Evolutionary conservation across 108 stramenopile species (phyloP).

Genomic region (Conticribra weissflogii): DNA sequence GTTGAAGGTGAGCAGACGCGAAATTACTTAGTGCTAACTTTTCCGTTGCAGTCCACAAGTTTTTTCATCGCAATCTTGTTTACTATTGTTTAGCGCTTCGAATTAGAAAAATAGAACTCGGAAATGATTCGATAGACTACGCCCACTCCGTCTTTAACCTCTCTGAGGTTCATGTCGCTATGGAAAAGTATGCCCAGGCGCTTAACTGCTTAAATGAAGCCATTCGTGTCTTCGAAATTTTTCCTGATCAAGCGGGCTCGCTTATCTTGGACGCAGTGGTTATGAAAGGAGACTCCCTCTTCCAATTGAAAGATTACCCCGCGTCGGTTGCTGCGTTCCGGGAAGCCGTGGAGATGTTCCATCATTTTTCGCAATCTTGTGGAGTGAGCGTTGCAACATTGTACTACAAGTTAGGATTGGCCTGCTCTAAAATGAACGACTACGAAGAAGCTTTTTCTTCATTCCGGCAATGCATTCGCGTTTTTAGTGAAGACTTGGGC

Average conservation of each 20-base stretch:
- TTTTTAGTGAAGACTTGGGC: slow-evolving; percentile 23
- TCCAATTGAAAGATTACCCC: slow-evolving; percentile 18
- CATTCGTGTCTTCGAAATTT: slow-evolving; percentile 23
- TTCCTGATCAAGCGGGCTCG: slow-evolving; percentile 1
- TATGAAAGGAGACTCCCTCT: slow-evolving; percentile 42
- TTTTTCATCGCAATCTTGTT: background rate
- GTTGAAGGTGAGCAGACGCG: slow-evolving; percentile 44
- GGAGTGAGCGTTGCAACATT: slow-evolving; percentile 27
- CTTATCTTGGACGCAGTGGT: slow-evolving; percentile 24
- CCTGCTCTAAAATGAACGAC: slow-evolving; percentile 33
- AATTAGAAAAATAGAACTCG: slow-evolving; percentile 51
- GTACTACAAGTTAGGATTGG: slow-evolving; percentile 32
- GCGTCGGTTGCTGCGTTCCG: slow-evolving; percentile 22
- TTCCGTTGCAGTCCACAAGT: no score
- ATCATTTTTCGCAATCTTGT: background rate
- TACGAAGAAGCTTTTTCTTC: slow-evolving; percentile 46
- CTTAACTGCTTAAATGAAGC: slow-evolving; percentile 41
- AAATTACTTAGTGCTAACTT: no score
- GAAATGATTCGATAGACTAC: slow-evolving; percentile 53
- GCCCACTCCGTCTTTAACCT: slow-evolving; percentile 40
- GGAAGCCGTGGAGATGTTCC: slow-evolving; percentile 16
- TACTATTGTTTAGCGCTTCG: slow-evolving; percentile 28
- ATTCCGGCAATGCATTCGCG: slow-evolving; percentile 26
- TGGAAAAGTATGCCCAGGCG: slow-evolving; percentile 35
- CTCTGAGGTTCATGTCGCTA: slow-evolving; percentile 39